Conservation (phyloP, 2,329 filamentous ascomycete genomes). For the Podosphaera xanthii region DNA sequence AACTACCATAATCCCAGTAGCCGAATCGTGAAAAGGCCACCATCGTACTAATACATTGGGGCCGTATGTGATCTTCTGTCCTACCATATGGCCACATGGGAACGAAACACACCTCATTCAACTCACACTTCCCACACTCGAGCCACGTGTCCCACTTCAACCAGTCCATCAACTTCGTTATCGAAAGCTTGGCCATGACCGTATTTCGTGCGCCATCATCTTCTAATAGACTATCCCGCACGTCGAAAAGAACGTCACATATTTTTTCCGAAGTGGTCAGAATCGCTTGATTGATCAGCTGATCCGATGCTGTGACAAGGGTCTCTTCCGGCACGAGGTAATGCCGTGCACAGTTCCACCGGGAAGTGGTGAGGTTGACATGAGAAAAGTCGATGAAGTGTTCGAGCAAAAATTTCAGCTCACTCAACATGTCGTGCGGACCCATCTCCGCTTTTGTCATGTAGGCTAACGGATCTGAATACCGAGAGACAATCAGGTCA, state of each 20-base stretch:
- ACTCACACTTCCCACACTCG: conserved; percentile 26
- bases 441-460: conserved; percentile 6
- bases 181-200: not conserved
- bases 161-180: conserved; percentile 1
- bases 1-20: too few species aligned
- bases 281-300: too few species aligned
- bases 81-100: conserved; percentile 40
- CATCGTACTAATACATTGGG: conserved; percentile 17
- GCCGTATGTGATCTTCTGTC: conserved; percentile 27
- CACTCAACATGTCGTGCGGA: conserved; percentile 15
- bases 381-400: conserved; percentile 22
- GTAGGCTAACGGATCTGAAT: conserved; percentile 27
- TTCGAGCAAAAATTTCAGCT: conserved; percentile 20
- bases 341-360: conserved; percentile 22
- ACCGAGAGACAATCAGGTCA: conserved; percentile 43
- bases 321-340: conserved; percentile 7
- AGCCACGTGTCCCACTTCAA: conserved; percentile 34
- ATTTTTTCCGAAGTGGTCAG: too few species aligned
- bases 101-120: conserved; percentile 32
- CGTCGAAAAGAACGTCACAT: too few species aligned
- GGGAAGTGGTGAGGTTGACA: conserved; percentile 19
- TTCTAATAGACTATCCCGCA: too few species aligned
- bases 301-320: too few species aligned
- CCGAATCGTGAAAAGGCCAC: too few species aligned
- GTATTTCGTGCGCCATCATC: too few species aligned